Evolutionary conservation across 192 early-diverging fungal species (phyloP).

Genomic region (Physocladia obscura): DNA sequence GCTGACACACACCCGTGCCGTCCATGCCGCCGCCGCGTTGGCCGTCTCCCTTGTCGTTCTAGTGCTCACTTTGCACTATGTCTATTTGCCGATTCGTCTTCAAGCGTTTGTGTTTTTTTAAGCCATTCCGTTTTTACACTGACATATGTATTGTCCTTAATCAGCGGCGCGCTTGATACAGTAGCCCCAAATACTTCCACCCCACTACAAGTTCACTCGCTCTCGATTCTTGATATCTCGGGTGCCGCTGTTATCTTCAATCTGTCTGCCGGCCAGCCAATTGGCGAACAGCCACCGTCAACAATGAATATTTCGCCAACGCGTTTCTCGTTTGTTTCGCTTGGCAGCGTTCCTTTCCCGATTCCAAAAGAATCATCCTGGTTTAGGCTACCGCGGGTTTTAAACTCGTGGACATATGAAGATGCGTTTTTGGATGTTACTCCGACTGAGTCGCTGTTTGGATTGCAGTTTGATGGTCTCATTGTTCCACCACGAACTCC

Average conservation of each 20-base stretch:
- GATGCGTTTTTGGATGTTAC: neutral
- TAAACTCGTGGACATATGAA: neutral
- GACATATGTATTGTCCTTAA: neutral
- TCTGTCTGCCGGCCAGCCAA: neutral
- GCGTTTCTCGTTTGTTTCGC: neutral
- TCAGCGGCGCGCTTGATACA: constrained; percentile 7
- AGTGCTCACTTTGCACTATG: neutral
- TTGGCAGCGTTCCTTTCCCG: neutral
- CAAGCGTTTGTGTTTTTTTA: constrained; percentile 3
- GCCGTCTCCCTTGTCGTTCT: neutral
- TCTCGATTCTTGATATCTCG: neutral
- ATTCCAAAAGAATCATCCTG: neutral
- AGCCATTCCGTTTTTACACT: neutral
- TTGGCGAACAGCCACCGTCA: constrained; percentile 1
- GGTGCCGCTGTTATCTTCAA: constrained; percentile 2
- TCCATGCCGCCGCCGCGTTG: neutral
- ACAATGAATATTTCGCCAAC: neutral
- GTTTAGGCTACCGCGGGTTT: neutral
- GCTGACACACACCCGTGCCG: no score
- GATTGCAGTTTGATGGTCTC: constrained; percentile 13
- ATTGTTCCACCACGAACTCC: neutral
- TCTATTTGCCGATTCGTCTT: constrained; percentile 11
- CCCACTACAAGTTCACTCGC: neutral
- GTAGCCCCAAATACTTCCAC: neutral
- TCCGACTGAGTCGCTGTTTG: neutral